A percentile compares a stretch with the other conserved stretches of the same genome.
phyloP scores from a whole-genome alignment of 495 filamentous ascomycete genomes.

The Pyrenula massariospora region DNA sequence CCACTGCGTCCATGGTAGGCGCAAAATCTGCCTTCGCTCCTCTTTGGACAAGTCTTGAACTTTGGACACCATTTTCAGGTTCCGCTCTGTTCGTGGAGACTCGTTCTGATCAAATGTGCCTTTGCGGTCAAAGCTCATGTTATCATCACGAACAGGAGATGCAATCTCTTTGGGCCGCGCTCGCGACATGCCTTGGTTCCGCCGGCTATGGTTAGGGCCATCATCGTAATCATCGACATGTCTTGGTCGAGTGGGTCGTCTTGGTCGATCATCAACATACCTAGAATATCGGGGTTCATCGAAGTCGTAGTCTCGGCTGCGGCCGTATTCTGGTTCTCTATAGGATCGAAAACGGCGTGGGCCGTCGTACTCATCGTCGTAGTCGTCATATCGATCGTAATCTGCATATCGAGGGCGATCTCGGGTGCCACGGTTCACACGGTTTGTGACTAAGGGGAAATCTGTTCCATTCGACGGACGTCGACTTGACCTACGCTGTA shows the following conservation, averaged over 20 bases:
- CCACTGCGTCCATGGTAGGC: conserved; percentile 12
- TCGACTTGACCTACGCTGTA: background rate
- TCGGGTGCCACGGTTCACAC: background rate
- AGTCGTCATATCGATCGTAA: background rate
- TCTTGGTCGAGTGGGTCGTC: background rate
- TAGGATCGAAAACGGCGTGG: background rate
- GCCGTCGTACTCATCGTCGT: background rate
- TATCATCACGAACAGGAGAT: background rate
- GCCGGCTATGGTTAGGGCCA: background rate
- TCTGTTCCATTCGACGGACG: background rate
- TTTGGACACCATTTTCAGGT: background rate
- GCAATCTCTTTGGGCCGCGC: background rate
- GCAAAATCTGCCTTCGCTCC: conserved; percentile 9
- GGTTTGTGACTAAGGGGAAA: background rate
- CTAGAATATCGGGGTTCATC: background rate
- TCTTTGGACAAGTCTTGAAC: conserved; percentile 5
- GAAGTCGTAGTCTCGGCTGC: background rate
- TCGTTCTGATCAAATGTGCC: background rate
- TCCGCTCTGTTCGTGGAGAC: background rate
- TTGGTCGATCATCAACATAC: background rate
- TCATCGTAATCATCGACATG: background rate
- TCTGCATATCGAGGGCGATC: background rate
- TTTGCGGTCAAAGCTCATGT: background rate
- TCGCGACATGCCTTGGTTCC: background rate
- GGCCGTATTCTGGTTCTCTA: background rate